These are phyloP conservation scores for Pyrrhoderma lamaoense DNA, from an alignment of 1,284 basidiomycete genomes.

Conservation along the genomic window DNA sequence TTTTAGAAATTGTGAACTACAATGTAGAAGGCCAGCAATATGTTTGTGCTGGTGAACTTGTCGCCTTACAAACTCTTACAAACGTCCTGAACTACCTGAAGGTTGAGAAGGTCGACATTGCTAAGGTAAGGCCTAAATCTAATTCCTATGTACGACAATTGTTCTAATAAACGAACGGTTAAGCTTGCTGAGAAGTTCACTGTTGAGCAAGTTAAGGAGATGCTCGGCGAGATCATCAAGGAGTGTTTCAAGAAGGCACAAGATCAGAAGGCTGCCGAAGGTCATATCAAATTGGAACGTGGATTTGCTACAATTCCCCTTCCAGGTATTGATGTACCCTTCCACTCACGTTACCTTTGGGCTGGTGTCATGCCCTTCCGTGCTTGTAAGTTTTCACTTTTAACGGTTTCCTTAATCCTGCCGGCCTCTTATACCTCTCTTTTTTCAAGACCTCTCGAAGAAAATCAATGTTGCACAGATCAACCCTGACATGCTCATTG, in stretches of 20 bases:
- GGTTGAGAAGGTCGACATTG: slow-evolving; percentile 93
- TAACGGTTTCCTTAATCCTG: slow-evolving; percentile 19
- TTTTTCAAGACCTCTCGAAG: slow-evolving; percentile 97
- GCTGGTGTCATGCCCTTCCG: slow-evolving; percentile 97
- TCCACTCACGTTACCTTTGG: slow-evolving; percentile 98
- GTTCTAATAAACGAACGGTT: slow-evolving; percentile 7
- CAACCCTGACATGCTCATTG: slow-evolving; percentile 87
- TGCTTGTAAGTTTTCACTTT: slow-evolving; percentile 55
- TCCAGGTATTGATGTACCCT: slow-evolving; percentile 97
- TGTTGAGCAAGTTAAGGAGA: slow-evolving; percentile 86
- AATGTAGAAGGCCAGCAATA: slow-evolving; percentile 99
- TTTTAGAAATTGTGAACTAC: slow-evolving; percentile 96
- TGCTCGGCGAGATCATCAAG: slow-evolving; percentile 86
- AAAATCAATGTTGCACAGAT: slow-evolving; percentile 90
- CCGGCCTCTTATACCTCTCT: slow-evolving; percentile 18
- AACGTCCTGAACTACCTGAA: slow-evolving; percentile 97
- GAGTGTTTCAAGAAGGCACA: slow-evolving; percentile 75
- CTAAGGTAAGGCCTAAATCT: slow-evolving; percentile 55
- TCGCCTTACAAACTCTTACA: slow-evolving; percentile 88
- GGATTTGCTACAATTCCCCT: slow-evolving; percentile 95
- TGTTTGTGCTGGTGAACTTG: slow-evolving; percentile 93
- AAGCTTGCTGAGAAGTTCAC: slow-evolving; percentile 81
- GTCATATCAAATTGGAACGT: slow-evolving; percentile 92
- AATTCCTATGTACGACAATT: slow-evolving; percentile 7
- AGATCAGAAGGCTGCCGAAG: slow-evolving; percentile 74